Evolutionary conservation across 805 yeast genomes (phyloP), one percentile per base, ranked within the genome.

Genomic region (Suhomyces faveliae): DNA sequence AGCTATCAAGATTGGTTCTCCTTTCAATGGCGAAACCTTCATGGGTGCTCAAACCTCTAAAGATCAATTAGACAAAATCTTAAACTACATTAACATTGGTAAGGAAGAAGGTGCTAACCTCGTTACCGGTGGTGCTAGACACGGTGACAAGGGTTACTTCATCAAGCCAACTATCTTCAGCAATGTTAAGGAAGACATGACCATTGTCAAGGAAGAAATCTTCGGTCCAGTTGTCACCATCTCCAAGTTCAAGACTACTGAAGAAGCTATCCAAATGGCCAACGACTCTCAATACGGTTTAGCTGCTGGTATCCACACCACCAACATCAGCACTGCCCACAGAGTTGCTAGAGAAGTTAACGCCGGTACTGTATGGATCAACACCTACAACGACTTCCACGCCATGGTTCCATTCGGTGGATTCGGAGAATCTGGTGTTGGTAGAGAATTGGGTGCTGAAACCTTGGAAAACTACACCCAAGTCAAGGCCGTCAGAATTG

Each of bases 11-110:
- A 83, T 86, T 49, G 98, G 98, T 62, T 79, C 82, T 66, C 96
- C 96, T 64, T 90, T 89, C 68, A 87, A 82, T 40, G 83, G 83
- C 62, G 83, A 78, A 44, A 80, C 80, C 46, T 84, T 78, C 76
- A 95, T 90, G 76, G 98, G 98, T 63, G 94, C 98, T 37, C 97
- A 91, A 73, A 89, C 91, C 51, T 85, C 94, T 50, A 75, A 81
- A 66, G 74, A 73, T 53, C 98, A 91, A 76, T 77, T 84, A 65
- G 83, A 85, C 59, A 86, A 84, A 73, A 83, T 92, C 52, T 73
- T 91, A 68, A 73, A 74, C 47, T 91, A 85, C 70, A 84, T 91
- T 61, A 82, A 88, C 58, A 65, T 74, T 42, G 97, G 96, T 66
- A 76, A 80, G 68, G 69, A 77, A 21, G 96, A 89, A 71, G 97